phyloP scores from a whole-genome alignment of 768 basidiomycete species.

The Boletus sensibilis region DNA sequence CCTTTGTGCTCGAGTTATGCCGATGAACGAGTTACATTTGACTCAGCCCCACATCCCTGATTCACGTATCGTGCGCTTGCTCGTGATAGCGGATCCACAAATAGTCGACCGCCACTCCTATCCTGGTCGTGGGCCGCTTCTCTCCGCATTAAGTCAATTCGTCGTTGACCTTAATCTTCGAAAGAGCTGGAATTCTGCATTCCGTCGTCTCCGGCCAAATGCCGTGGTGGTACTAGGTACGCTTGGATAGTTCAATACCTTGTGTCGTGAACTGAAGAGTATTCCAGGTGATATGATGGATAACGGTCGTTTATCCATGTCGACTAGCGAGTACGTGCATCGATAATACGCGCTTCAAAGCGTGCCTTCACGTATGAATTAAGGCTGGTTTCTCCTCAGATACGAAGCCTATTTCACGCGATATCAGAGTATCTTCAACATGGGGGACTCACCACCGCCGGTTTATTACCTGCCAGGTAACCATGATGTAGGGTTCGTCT shows the following conservation, averaged over 20 bases:
- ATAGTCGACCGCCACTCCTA: slow-evolving; percentile 77
- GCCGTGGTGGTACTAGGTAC: slow-evolving; percentile 74
- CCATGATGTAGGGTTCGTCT: slow-evolving; percentile 76
- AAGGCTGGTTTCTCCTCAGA: slow-evolving; percentile 41
- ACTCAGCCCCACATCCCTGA: slow-evolving; percentile 18
- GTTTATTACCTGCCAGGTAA: slow-evolving; percentile 84
- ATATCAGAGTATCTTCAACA: slow-evolving; percentile 70
- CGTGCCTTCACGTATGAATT: slow-evolving; percentile 1
- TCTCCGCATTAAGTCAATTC: slow-evolving; percentile 59
- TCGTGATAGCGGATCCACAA: slow-evolving; percentile 89
- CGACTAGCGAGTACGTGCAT: slow-evolving; percentile 62
- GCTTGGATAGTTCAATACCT: neutral
- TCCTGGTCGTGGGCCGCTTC: slow-evolving; percentile 51
- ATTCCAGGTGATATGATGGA: slow-evolving; percentile 78
- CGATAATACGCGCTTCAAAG: neutral
- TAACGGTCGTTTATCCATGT: slow-evolving; percentile 65
- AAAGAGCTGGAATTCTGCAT: slow-evolving; percentile 77
- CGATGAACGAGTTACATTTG: neutral
- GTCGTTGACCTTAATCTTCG: slow-evolving; percentile 81
- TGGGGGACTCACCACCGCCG: slow-evolving; percentile 43
- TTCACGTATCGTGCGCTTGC: slow-evolving; percentile 35
- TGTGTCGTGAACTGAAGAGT: neutral
- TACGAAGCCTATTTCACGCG: slow-evolving; percentile 68
- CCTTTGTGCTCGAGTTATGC: neutral
- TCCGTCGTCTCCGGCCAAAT: slow-evolving; percentile 56